Evolutionary conservation across 106 monocot genomes (phyloP).

Genomic region (Triglochin maritima): DNA sequence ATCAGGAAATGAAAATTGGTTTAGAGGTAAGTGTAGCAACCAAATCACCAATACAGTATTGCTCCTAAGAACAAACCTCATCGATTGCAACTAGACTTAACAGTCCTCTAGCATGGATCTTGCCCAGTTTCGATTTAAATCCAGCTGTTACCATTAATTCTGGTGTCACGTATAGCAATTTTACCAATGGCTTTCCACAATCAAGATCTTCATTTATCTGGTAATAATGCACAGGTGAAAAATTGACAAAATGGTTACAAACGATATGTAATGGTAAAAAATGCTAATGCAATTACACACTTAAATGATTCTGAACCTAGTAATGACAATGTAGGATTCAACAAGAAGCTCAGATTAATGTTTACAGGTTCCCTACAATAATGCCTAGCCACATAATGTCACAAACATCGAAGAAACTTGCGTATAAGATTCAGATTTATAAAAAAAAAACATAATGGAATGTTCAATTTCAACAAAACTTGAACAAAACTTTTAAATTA

Average conservation of each 20-base stretch:
- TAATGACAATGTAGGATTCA: too few relatives aligned
- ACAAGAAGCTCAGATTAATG: too few relatives aligned
- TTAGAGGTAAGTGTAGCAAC: background rate
- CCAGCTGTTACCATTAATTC: constrained; percentile 74
- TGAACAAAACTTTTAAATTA: too few relatives aligned
- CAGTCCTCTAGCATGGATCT: constrained; percentile 63
- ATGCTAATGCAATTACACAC: background rate
- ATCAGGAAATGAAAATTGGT: background rate
- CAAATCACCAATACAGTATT: background rate
- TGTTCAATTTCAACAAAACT: too few relatives aligned
- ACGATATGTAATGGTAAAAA: background rate
- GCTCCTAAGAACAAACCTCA: constrained; percentile 43
- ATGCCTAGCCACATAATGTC: too few relatives aligned
- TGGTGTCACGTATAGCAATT: constrained; percentile 86
- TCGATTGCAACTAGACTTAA: constrained; percentile 75
- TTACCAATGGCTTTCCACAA: constrained; percentile 63
- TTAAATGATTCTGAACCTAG: too few relatives aligned
- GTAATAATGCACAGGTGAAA: constrained; percentile 3
- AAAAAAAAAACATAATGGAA: too few relatives aligned
- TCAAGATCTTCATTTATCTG: constrained; percentile 85
- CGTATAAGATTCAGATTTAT: too few relatives aligned
- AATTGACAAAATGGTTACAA: background rate
- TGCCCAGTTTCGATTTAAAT: constrained; percentile 55
- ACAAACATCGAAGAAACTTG: too few relatives aligned
- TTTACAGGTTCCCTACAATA: too few relatives aligned